A percentile compares a stretch with the other conserved stretches of the same genome.
phyloP scores from a whole-genome alignment of 2,329 filamentous ascomycete genomes.

The Colletotrichum camelliae region DNA sequence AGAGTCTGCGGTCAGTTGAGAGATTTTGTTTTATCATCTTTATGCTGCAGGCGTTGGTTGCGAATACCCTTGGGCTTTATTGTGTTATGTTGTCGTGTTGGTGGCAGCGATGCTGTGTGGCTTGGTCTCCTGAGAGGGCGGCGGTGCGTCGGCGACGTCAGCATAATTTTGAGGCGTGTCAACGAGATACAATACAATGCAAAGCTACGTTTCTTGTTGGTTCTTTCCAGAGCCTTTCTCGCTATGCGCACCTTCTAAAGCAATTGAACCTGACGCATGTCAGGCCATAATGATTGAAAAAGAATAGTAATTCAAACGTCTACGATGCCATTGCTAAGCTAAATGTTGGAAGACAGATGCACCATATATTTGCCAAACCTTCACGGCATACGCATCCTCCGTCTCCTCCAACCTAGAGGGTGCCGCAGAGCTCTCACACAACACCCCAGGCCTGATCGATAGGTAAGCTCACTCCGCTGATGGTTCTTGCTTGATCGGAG shows the following conservation, averaged over 20 bases:
- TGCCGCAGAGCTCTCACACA: conserved; percentile 24
- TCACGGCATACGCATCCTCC: neutral
- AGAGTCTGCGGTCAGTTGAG: neutral
- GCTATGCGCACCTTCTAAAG: neutral
- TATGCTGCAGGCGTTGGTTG: neutral
- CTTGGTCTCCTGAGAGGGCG: neutral
- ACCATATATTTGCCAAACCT: neutral
- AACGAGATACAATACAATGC: neutral
- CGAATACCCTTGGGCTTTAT: neutral
- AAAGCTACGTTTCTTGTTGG: neutral
- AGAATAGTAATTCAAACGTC: neutral
- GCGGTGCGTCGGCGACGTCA: neutral
- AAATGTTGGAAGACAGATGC: neutral
- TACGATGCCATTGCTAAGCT: neutral
- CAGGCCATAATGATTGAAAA: neutral
- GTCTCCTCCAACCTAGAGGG: too few relatives aligned
- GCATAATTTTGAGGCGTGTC: neutral
- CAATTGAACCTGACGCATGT: neutral
- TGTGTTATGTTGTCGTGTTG: neutral
- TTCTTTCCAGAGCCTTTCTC: neutral
- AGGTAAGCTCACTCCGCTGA: conserved; percentile 39
- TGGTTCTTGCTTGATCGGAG: conserved; percentile 37
- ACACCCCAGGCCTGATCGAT: conserved; percentile 41
- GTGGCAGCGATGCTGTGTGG: neutral
- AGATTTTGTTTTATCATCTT: neutral